Evolutionary conservation across 2,329 filamentous ascomycete species (phyloP), one percentile per base, ranked within the genome.

Genomic region (Trichoderma endophyticum): DNA sequence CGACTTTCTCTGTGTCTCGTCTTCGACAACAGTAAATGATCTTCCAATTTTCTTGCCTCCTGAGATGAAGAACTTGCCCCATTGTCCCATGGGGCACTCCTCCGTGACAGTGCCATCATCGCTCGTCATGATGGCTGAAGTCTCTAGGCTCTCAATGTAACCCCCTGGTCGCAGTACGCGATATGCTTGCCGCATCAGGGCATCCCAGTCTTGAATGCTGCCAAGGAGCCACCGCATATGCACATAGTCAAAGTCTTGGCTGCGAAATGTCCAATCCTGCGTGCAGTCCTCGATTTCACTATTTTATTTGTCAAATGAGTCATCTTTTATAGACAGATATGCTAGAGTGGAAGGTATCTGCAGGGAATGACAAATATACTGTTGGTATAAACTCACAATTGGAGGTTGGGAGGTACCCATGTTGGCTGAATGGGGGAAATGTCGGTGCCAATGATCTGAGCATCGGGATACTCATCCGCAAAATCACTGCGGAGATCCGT

Each of bases 151-250:
- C 72, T 83, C 79, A n/a, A 83, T 62, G 75, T 79, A 82, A 8
- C 86, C 89, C 11, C 89, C 89, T 0, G 89, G 88, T 64, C 85
- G 86, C 15, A 89, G 82, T 64, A 88, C 84, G 69, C 83, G 82
- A 76, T 81, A 88, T 2, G 85, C 80, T 71, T 86, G 84, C 56
- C 80, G 78, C 71, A 90, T 84, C 5, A 91, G 77, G 12, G 84
- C 81, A 43, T 83, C 82, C 80, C 88, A 91, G 74, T 90, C 88
- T 3, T 82, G 79, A 71, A 91, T 85, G 70, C 85, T 85, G 28
- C 89, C 89, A 4, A 85, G 81, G 74, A 91, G 81, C 75, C 87
- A 83, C 34, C 87, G 85, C 8, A 87, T 86, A 77, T 91, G 90
- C 68, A 92, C 86, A 74, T 86, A 88, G 79, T 91, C 89, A 76